A percentile compares a stretch with the other conserved stretches of the same genome.
Evolutionary conservation across 495 filamentous ascomycete genomes (phyloP).

Genomic region (Glutinoglossum americanum): DNA sequence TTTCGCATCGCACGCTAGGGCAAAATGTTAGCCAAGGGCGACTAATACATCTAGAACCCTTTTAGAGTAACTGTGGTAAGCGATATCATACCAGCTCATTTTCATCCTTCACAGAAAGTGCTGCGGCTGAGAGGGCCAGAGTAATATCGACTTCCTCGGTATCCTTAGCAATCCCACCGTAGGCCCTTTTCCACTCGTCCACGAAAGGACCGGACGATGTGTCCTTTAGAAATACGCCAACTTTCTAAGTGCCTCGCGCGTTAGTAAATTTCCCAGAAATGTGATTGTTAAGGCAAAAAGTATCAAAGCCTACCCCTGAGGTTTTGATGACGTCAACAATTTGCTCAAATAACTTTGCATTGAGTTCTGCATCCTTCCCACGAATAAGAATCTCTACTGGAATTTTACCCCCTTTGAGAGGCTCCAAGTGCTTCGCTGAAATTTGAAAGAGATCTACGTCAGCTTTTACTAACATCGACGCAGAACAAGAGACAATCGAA

Average conservation of each 20-base stretch:
- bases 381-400: conserved; percentile 75
- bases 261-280: conserved; percentile 1
- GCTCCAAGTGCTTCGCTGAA: conserved; percentile 77
- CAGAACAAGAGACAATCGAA: conserved; percentile 15
- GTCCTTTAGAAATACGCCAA: conserved; percentile 72
- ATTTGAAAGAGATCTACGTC: not conserved
- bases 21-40: conserved; percentile 2
- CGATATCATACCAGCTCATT: conserved; percentile 45
- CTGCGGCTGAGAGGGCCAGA: conserved; percentile 54
- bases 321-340: conserved; percentile 68
- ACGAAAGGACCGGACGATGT: conserved; percentile 68
- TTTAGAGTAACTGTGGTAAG: conserved; percentile 2
- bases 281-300: not conserved
- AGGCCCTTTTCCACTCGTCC: conserved; percentile 83
- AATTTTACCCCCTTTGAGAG: conserved; percentile 75
- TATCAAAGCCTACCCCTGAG: conserved; percentile 45
- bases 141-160: conserved; percentile 77
- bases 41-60: not conserved
- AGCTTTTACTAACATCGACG: not conserved
- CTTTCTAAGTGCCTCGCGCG: conserved; percentile 35
- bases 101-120: conserved; percentile 91
- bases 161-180: conserved; percentile 53
- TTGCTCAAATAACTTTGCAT: conserved; percentile 65
- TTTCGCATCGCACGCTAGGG: conserved; percentile 64
- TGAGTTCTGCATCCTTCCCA: conserved; percentile 74